A percentile compares a stretch with the other conserved stretches of the same genome.
Evolutionary conservation across 2,329 filamentous ascomycete species (phyloP).

Genomic region (Akanthomyces dipterigenus): DNA sequence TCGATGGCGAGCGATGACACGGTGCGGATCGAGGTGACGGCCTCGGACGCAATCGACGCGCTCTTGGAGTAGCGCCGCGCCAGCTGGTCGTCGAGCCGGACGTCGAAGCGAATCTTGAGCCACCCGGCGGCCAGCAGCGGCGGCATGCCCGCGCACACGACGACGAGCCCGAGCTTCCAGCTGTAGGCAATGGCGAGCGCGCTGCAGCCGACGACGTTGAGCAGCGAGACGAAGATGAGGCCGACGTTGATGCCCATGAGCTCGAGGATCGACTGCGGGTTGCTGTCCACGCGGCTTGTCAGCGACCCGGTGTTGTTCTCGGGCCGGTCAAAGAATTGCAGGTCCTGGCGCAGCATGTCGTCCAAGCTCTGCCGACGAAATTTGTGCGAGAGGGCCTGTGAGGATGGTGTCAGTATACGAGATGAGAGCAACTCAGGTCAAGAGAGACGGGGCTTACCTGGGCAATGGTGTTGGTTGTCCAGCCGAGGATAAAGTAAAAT

Average conservation of each 20-base stretch:
- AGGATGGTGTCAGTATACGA: neutral
- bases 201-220: conserved; percentile 33
- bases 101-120: conserved; percentile 36
- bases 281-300: conserved; percentile 23
- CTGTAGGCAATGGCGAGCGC: conserved; percentile 33
- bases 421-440: neutral
- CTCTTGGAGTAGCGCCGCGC: conserved; percentile 31
- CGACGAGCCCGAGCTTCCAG: conserved; percentile 40
- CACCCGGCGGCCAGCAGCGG: conserved; percentile 34
- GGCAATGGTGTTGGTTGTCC: conserved; percentile 27
- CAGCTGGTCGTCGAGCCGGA: conserved; percentile 29
- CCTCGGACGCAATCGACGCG: conserved; percentile 39
- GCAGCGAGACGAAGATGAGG: conserved; percentile 33
- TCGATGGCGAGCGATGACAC: conserved; percentile 34
- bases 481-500: conserved; percentile 36
- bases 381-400: conserved; percentile 17
- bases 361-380: conserved; percentile 24
- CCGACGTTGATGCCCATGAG: conserved; percentile 37
- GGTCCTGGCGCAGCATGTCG: conserved; percentile 30
- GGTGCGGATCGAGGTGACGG: conserved; percentile 38
- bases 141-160: conserved; percentile 34
- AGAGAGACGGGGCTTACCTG: conserved; percentile 16
- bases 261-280: conserved; percentile 37
- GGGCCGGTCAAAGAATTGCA: conserved; percentile 31
- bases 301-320: conserved; percentile 29